Percentiles rank a stretch among this genome's conserved stretches.
Evolutionary conservation across 495 filamentous ascomycete genomes (phyloP).

Genomic region (Massariosphaeria phaeospora): DNA sequence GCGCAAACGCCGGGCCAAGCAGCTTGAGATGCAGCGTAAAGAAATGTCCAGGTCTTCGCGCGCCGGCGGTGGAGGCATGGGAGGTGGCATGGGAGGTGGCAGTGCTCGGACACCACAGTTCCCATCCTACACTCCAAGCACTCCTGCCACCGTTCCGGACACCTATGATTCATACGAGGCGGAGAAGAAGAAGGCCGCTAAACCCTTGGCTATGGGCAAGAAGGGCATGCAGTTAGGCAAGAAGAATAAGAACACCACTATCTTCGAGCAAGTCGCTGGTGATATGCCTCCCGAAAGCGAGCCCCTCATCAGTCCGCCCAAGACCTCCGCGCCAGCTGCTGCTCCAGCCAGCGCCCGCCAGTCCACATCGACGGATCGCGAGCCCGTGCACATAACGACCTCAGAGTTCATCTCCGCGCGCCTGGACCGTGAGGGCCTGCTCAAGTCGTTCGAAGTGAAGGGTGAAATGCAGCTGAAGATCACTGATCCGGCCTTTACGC

Average conservation of each 20-base stretch:
- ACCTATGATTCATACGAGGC: constrained; percentile 91
- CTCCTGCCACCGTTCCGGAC: constrained; percentile 65
- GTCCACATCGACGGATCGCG: constrained; percentile 58
- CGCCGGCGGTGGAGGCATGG: constrained; percentile 17
- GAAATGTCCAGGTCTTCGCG: constrained; percentile 65
- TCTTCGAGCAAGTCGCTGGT: constrained; percentile 90
- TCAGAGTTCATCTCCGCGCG: constrained; percentile 83
- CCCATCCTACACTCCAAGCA: constrained; percentile 81
- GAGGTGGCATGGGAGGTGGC: constrained; percentile 41
- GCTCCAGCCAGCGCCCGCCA: constrained; percentile 38
- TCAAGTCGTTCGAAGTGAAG: constrained; percentile 80
- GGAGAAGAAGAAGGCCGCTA: constrained; percentile 82
- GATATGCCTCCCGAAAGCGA: constrained; percentile 77
- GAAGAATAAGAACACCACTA: constrained; percentile 93
- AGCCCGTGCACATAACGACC: constrained; percentile 79
- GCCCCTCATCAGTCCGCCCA: constrained; percentile 67
- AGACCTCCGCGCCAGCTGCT: constrained; percentile 46
- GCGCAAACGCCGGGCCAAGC: constrained; percentile 95
- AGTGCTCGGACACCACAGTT: constrained; percentile 71
- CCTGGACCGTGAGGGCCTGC: constrained; percentile 74
- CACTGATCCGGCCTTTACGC: constrained; percentile 77
- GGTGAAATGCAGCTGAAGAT: constrained; percentile 88
- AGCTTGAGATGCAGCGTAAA: constrained; percentile 95
- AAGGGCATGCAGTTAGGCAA: constrained; percentile 99
- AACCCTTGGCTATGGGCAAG: constrained; percentile 66